A percentile compares a stretch with the other conserved stretches of the same genome.
phyloP scores from a whole-genome alignment of 352 stramenopile genomes.

The Phytophthora sojae region DNA sequence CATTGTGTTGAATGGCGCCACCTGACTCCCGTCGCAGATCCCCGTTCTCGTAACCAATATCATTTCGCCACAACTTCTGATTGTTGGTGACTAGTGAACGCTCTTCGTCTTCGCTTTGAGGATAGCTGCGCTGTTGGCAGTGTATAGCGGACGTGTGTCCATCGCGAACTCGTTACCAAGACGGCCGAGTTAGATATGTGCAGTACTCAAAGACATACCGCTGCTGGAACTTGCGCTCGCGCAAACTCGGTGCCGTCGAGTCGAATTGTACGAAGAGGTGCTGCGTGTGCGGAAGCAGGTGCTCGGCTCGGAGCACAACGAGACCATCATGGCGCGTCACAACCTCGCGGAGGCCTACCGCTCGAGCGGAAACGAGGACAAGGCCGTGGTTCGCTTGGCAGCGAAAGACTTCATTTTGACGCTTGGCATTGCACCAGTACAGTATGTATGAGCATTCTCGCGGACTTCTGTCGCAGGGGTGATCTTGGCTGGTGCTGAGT shows the following conservation, averaged over 20 bases:
- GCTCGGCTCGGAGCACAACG: slow-evolving; percentile 72
- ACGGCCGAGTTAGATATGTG: too few species aligned
- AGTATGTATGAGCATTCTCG: not conserved
- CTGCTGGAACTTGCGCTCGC: too few species aligned
- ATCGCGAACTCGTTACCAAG: too few species aligned
- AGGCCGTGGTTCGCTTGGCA: slow-evolving; percentile 48
- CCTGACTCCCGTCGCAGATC: not conserved
- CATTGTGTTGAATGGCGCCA: not conserved
- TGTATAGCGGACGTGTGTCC: too few species aligned
- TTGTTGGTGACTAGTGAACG: not conserved
- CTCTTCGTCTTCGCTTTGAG: not conserved
- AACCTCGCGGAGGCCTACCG: slow-evolving; percentile 84
- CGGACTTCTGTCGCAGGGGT: slow-evolving; percentile 55
- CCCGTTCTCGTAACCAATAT: not conserved
- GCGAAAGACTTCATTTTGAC: not conserved
- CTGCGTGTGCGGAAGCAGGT: slow-evolving; percentile 66
- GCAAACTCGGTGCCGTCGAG: not conserved
- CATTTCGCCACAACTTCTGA: not conserved
- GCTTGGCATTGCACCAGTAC: not conserved
- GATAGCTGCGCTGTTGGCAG: not conserved
- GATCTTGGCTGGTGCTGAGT: slow-evolving; percentile 92
- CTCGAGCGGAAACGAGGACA: slow-evolving; percentile 79
- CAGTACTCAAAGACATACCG: not conserved
- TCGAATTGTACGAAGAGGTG: slow-evolving; percentile 61
- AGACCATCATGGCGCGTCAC: slow-evolving; percentile 86